Percentiles rank a stretch among this genome's conserved stretches.
phyloP scores from a whole-genome alignment of 345 rosid genomes.

The Pelargonium nanum region DNA sequence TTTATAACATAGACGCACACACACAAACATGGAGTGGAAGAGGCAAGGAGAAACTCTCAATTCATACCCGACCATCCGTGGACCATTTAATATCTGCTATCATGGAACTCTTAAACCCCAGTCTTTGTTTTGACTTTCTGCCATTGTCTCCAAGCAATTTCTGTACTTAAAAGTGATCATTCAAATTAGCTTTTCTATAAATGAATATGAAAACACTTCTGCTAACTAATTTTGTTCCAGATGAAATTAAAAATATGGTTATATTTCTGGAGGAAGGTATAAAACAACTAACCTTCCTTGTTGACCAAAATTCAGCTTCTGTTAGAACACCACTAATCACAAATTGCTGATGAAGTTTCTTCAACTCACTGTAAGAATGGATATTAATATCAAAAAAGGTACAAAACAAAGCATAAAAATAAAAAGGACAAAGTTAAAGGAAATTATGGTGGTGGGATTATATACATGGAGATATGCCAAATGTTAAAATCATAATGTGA shows the following conservation, averaged over 20 bases:
- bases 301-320: constrained; percentile 94
- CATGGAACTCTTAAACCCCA: constrained; percentile 86
- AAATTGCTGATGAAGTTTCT: constrained; percentile 64
- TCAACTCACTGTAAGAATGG: constrained; percentile 50
- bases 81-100: constrained; percentile 68
- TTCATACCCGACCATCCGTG: constrained; percentile 77
- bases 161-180: constrained; percentile 32
- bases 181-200: constrained; percentile 1
- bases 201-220: background rate
- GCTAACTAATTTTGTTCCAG: background rate
- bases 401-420: too few species aligned
- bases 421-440: background rate
- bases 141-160: constrained; percentile 54
- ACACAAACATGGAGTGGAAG: constrained; percentile 3
- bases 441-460: background rate
- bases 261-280: background rate
- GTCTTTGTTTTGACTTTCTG: constrained; percentile 58
- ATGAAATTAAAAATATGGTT: background rate
- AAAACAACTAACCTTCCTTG: constrained; percentile 57
- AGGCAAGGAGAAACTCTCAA: constrained; percentile 10
- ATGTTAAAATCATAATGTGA: background rate
- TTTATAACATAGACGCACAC: background rate
- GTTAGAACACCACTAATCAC: constrained; percentile 53
- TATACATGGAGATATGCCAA: background rate
- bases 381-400: constrained; percentile 8